Conservation (phyloP, 179 eudicot genomes). For the Beta corolliflora region DNA sequence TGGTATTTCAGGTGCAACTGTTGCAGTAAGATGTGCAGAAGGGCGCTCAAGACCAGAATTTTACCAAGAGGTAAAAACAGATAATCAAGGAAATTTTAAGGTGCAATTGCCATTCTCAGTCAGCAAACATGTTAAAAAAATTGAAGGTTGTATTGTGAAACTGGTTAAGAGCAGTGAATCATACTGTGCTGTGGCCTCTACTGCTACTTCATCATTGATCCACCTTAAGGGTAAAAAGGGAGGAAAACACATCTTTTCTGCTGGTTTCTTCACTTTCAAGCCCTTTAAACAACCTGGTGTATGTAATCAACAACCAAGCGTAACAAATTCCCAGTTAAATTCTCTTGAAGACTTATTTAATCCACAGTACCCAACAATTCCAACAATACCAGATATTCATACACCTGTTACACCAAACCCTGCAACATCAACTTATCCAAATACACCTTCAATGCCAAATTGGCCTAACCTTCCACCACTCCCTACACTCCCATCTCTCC, state of each 20-base stretch:
- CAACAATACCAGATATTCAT: conserved; percentile 18
- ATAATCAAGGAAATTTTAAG: conserved; percentile 63
- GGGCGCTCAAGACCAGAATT: conserved; percentile 34
- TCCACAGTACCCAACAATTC: conserved; percentile 21
- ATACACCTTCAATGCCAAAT: conserved; percentile 15
- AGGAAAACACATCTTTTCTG: conserved; percentile 61
- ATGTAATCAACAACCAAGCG: conserved; percentile 57
- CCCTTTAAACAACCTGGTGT: conserved; percentile 58
- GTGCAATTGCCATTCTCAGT: conserved; percentile 58
- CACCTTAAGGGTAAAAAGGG: conserved; percentile 50
- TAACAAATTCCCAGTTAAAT: conserved; percentile 16
- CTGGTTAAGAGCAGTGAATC: conserved; percentile 68
- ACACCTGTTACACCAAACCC: conserved; percentile 11
- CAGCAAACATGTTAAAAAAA: conserved; percentile 53
- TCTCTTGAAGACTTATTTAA: conserved; percentile 19
- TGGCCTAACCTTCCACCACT: conserved; percentile 38
- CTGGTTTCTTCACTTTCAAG: conserved; percentile 82
- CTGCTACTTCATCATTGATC: conserved; percentile 58
- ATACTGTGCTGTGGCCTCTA: conserved; percentile 64
- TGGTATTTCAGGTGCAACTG: conserved; percentile 58
- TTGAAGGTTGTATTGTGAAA: conserved; percentile 64
- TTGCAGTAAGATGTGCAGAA: conserved; percentile 71
- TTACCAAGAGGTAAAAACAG: conserved; percentile 55
- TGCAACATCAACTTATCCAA: conserved; percentile 1
- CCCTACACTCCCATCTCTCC: conserved; percentile 51